A percentile compares a stretch with the other conserved stretches of the same genome.
Conservation (phyloP, 2,329 filamentous ascomycete genomes). For the Trichoderma breve region DNA sequence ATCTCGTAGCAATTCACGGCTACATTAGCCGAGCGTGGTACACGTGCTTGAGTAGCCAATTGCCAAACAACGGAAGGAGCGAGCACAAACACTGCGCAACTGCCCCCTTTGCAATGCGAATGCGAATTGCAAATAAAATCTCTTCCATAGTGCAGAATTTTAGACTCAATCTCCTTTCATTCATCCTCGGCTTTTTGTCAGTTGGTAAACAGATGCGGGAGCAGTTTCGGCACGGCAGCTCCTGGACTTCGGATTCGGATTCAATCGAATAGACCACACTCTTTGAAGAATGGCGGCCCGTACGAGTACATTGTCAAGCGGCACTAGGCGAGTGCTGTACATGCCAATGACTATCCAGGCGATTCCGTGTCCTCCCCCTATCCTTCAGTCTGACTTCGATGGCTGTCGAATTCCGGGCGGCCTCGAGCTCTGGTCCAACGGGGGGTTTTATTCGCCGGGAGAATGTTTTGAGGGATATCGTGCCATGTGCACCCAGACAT, state of each 20-base stretch:
- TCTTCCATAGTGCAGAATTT: background rate
- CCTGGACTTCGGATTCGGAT: background rate
- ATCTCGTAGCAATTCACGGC: background rate
- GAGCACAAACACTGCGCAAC: background rate
- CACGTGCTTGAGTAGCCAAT: background rate
- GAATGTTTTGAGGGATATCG: slow-evolving; percentile 31
- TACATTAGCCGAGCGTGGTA: slow-evolving; percentile 2
- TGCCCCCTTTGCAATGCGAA: background rate
- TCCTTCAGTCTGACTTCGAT: slow-evolving; percentile 26
- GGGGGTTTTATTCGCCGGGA: slow-evolving; percentile 34
- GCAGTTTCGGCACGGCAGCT: background rate
- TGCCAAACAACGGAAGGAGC: slow-evolving; percentile 17
- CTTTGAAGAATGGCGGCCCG: slow-evolving; percentile 15
- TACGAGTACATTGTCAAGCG: slow-evolving; percentile 19
- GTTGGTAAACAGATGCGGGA: background rate
- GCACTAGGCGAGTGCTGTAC: slow-evolving; percentile 22
- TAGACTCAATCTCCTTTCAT: background rate
- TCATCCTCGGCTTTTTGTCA: background rate
- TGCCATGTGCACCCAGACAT: slow-evolving; percentile 29
- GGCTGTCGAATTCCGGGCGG: slow-evolving; percentile 27
- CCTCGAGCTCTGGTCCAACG: slow-evolving; percentile 26
- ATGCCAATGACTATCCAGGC: slow-evolving; percentile 28
- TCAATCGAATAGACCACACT: background rate
- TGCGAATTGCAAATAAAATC: background rate
- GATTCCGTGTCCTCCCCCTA: slow-evolving; percentile 25